phyloP scores from a whole-genome alignment of 805 yeast genomes.

The Wickerhamomyces bisporus region DNA sequence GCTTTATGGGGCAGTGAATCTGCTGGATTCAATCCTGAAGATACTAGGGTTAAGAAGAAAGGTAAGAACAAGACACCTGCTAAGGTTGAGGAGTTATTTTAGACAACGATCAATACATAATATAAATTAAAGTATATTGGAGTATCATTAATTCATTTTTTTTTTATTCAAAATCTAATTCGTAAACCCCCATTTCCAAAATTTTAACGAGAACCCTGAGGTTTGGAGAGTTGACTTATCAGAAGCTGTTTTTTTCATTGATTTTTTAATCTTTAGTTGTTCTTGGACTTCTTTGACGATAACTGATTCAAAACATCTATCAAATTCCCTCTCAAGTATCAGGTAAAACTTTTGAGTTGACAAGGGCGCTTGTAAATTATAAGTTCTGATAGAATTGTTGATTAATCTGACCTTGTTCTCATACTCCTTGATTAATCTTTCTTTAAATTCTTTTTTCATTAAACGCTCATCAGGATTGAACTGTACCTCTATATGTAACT shows the following conservation, averaged over 20 bases:
- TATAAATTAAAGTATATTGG: too few relatives aligned
- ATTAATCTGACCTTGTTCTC: conserved; percentile 32
- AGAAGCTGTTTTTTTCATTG: not conserved
- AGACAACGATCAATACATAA: not conserved
- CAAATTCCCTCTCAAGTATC: conserved; percentile 37
- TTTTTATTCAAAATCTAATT: too few relatives aligned
- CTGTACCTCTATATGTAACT: conserved; percentile 12
- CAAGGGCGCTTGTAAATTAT: conserved; percentile 59
- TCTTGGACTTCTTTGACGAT: conserved; percentile 13
- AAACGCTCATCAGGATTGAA: conserved; percentile 7
- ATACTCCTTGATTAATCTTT: conserved; percentile 16
- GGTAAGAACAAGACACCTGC: conserved; percentile 13
- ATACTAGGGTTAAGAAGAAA: conserved; percentile 39
- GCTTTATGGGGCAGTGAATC: conserved; percentile 82
- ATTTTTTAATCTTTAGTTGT: not conserved
- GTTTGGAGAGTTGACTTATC: not conserved
- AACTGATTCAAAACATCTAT: conserved; percentile 32
- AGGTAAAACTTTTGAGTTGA: conserved; percentile 55
- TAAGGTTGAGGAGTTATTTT: conserved; percentile 2
- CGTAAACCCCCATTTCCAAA: conserved; percentile 4
- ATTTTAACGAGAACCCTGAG: conserved; percentile 1
- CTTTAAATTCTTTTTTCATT: conserved; percentile 15
- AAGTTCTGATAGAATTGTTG: conserved; percentile 49
- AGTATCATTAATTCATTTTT: too few relatives aligned
- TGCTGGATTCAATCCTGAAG: conserved; percentile 89